Evolutionary conservation across 1,284 basidiomycete species (phyloP), one percentile per base, ranked within the genome.

Genomic region (Golubevia sp.): DNA sequence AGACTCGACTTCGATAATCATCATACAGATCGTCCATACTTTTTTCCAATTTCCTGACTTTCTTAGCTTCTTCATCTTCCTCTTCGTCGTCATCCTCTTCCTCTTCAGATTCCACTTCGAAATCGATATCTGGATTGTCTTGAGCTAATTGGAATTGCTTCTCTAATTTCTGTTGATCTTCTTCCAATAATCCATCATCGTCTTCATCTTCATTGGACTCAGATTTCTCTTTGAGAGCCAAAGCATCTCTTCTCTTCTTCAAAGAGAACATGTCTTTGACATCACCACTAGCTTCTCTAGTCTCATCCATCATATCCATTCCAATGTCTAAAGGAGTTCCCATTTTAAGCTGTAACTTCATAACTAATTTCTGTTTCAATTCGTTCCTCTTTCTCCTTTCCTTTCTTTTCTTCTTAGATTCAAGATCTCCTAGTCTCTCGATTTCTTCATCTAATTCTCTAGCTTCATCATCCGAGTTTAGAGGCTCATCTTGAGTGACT

Each of bases 291-390:
- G 90, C 76, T 26, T 52, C 50, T 52, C 50, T 26, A 34, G 74
- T 74, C 24, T 76, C 76, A 56, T 83, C 79, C 26, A 63, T 64
- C 49, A 76, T 67, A 25, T 98, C 94, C 74, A 98, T 86, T 83
- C 95, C 97, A 69, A 97, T 94, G 68, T 99, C 94, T 76, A 95
- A 86, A 24, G 94, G 97, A 6, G 94, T 94, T 5, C 92, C 94
- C 97, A 99, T 99, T 79, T 93, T 91, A 54, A 99, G 88, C 84
- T 99, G 97, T 88, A 99, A 92, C 67, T 95, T 92, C 83, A 94
- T 93, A 53, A 98, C 90, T 4, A 93, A 93, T 68, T 91, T 89
- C 38, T 90, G 87, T 84, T 92, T 93, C 74, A 92, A 87, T 85
- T 99, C 97, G 85, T 99, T 99, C 6, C 91, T 90, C 49, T 90